Percentiles rank a stretch among this genome's conserved stretches.
Evolutionary conservation across 495 filamentous ascomycete genomes (phyloP).

Genomic region (Neurospora sp.): DNA sequence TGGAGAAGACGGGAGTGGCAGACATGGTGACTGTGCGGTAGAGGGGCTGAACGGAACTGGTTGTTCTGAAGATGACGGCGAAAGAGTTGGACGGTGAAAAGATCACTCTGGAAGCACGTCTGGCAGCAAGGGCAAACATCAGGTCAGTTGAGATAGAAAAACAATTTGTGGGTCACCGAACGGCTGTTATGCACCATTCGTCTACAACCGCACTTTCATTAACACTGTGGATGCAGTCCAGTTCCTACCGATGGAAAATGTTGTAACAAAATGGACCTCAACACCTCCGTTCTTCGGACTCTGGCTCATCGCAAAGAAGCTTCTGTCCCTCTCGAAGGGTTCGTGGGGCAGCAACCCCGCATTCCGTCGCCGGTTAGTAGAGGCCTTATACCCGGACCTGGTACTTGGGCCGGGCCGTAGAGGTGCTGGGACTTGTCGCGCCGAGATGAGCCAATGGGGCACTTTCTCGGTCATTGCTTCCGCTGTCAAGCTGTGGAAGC

Average conservation of each 20-base stretch:
- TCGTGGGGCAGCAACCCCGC: neutral
- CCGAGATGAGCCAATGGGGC: neutral
- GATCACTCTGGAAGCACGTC: constrained; percentile 10
- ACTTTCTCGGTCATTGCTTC: neutral
- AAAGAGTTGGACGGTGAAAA: neutral
- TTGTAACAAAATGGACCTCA: neutral
- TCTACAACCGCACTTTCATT: neutral
- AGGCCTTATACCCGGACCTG: neutral
- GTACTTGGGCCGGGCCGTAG: neutral
- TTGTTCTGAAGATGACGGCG: neutral
- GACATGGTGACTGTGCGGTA: constrained; percentile 28
- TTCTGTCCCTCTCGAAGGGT: neutral
- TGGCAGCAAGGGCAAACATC: constrained; percentile 11
- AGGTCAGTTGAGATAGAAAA: neutral
- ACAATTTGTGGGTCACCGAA: neutral
- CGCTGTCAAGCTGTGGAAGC: neutral
- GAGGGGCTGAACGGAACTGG: constrained; percentile 6
- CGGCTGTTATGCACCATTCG: neutral
- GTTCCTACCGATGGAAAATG: neutral
- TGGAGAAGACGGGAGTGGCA: constrained; percentile 39
- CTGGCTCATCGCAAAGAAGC: neutral
- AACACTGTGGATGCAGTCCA: neutral
- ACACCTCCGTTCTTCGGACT: constrained; percentile 22
- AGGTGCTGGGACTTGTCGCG: neutral
- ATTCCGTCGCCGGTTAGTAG: neutral